A percentile compares a stretch with the other conserved stretches of the same genome.
These are phyloP conservation scores for Carex parvula DNA, from an alignment of 176 grass and related monocot species.

Conservation along the genomic window DNA sequence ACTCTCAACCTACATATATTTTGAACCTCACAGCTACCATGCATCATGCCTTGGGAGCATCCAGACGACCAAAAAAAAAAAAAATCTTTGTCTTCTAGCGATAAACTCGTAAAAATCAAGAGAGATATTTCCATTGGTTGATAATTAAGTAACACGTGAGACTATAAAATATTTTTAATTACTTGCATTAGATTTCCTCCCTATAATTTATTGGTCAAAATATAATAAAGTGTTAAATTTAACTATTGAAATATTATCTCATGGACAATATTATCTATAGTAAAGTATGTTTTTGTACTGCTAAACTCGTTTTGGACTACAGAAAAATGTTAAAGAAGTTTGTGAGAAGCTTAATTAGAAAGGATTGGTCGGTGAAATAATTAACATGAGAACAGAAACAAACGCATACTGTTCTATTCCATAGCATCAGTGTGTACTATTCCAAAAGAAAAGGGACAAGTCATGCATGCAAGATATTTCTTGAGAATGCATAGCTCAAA, in stretches of 20 bases:
- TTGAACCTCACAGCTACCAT: slow-evolving; percentile 14
- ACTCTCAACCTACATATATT: neutral
- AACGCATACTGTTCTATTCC: neutral
- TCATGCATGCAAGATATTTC: slow-evolving; percentile 23
- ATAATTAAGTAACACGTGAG: neutral
- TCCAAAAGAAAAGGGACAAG: neutral
- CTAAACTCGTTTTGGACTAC: neutral
- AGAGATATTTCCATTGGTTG: slow-evolving; percentile 15
- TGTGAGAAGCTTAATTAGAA: neutral
- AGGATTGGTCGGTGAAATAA: neutral
- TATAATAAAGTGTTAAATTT: neutral
- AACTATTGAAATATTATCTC: neutral
- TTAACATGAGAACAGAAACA: neutral
- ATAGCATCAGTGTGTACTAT: neutral
- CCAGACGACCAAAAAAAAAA: neutral
- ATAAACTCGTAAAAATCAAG: neutral
- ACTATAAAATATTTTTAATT: neutral
- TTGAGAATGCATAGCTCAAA: neutral
- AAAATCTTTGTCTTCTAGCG: neutral
- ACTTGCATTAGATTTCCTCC: neutral
- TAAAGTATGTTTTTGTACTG: neutral
- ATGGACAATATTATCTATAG: neutral
- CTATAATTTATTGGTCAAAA: neutral
- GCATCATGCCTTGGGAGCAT: neutral
- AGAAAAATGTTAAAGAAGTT: neutral